A percentile compares a stretch with the other conserved stretches of the same genome.
Conservation (phyloP, 75 land plant genomes). For the Ceratopteris richardii region DNA sequence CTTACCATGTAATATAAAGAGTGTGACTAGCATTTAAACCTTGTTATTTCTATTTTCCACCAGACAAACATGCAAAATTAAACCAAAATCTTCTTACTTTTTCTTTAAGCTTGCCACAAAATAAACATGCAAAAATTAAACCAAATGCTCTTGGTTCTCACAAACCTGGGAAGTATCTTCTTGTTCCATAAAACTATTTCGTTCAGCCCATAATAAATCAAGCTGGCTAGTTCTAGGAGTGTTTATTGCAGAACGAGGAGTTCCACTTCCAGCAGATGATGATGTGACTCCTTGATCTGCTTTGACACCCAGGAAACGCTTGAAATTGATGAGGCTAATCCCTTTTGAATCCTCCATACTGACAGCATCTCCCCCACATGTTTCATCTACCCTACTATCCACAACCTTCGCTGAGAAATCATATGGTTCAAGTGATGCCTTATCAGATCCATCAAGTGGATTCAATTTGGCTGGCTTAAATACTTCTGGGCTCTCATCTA, state of each 20-base stretch:
- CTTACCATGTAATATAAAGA: too few relatives aligned
- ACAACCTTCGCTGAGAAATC: constrained; percentile 76
- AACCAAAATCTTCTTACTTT: too few relatives aligned
- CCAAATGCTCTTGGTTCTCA: too few relatives aligned
- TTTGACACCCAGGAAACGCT: constrained; percentile 90
- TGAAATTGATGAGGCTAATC: constrained; percentile 58
- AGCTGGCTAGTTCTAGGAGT: constrained; percentile 87
- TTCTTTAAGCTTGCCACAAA: too few relatives aligned
- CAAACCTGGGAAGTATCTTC: constrained; percentile 81
- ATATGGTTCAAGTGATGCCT: constrained; percentile 42
- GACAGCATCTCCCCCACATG: constrained; percentile 59
- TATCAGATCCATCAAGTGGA: constrained; percentile 60
- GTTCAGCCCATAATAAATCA: constrained; percentile 72
- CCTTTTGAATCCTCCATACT: constrained; percentile 69
- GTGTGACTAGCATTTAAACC: too few relatives aligned
- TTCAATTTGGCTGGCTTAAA: constrained; percentile 56
- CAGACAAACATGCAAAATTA: too few relatives aligned
- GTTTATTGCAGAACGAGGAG: constrained; percentile 86
- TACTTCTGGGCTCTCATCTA: constrained; percentile 72
- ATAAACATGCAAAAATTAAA: too few relatives aligned
- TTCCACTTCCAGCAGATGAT: constrained; percentile 94
- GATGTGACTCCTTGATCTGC: constrained; percentile 80
- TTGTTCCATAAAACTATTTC: constrained; percentile 49
- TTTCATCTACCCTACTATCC: constrained; percentile 85
- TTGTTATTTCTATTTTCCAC: too few relatives aligned